Conservation (phyloP, 345 rosid genomes). For the Boechera stricta region DNA sequence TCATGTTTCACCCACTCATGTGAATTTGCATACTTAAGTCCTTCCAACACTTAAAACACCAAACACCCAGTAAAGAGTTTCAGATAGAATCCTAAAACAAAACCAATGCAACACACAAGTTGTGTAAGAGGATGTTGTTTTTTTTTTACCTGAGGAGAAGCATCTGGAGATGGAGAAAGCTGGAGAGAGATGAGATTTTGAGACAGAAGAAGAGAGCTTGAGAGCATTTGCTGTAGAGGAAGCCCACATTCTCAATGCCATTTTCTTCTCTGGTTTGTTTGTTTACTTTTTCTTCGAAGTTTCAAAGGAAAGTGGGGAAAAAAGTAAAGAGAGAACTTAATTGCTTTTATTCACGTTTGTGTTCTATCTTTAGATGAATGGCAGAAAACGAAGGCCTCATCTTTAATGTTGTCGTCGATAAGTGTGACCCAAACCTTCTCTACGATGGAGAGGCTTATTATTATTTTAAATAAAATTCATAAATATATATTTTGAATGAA, state of each 20-base stretch:
- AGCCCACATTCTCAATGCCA: conserved; percentile 98
- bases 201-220: conserved; percentile 55
- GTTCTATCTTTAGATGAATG: conserved; percentile 74
- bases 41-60: conserved; percentile 69
- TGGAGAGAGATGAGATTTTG: conserved; percentile 49
- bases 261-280: conserved; percentile 27
- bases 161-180: conserved; percentile 72
- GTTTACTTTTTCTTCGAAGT: conserved; percentile 23
- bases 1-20: conserved; percentile 98
- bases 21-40: conserved; percentile 81
- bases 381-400: conserved; percentile 78
- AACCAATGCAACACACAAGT: conserved; percentile 17
- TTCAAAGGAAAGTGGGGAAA: conserved; percentile 36
- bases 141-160: conserved; percentile 70
- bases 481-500: background rate
- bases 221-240: conserved; percentile 93
- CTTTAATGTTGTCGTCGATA: conserved; percentile 46
- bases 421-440: conserved; percentile 35
- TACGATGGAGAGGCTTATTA: background rate
- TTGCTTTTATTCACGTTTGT: conserved; percentile 24
- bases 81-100: conserved; percentile 20
- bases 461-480: no score
- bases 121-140: background rate
- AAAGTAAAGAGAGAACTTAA: conserved; percentile 14
- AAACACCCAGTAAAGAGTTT: conserved; percentile 8